These are phyloP conservation scores for Aspergillus bridgeri DNA, from an alignment of 495 filamentous ascomycete genomes.

Conservation along the genomic window DNA sequence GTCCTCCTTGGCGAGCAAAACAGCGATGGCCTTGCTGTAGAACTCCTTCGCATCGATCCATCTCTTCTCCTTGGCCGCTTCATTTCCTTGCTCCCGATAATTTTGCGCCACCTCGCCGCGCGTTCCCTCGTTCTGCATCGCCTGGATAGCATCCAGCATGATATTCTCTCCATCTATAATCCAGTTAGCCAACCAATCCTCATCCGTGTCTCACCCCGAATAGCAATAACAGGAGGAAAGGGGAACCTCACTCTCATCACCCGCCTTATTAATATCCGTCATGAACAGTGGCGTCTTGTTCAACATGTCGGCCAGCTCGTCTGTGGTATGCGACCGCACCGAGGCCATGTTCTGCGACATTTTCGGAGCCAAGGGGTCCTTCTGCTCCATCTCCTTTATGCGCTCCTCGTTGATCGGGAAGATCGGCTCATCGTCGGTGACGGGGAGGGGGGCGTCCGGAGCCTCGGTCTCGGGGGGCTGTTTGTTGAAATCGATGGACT, in stretches of 20 bases:
- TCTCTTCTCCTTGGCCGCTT: conserved; percentile 66
- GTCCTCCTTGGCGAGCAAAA: conserved; percentile 59
- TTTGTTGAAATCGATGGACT: conserved; percentile 39
- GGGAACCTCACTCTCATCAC: conserved; percentile 45
- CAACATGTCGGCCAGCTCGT: conserved; percentile 70
- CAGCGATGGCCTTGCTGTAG: conserved; percentile 76
- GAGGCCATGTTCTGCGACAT: conserved; percentile 60
- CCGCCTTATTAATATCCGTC: conserved; percentile 77
- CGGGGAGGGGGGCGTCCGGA: conserved; percentile 18
- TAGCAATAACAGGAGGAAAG: conserved; percentile 4
- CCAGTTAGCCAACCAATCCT: neutral
- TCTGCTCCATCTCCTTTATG: conserved; percentile 30
- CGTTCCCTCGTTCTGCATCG: conserved; percentile 89
- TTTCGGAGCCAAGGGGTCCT: conserved; percentile 32
- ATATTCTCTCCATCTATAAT: conserved; percentile 58
- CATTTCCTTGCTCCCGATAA: conserved; percentile 89
- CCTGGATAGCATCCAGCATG: conserved; percentile 79
- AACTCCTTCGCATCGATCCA: conserved; percentile 88
- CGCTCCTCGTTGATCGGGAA: conserved; percentile 44
- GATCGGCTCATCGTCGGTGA: conserved; percentile 35
- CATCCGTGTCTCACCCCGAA: neutral
- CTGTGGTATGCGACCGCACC: conserved; percentile 57
- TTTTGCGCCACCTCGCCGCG: conserved; percentile 71
- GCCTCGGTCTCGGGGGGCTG: conserved; percentile 14
- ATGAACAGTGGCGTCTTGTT: conserved; percentile 90